phyloP scores from a whole-genome alignment of 2,329 filamentous ascomycete species.

The Neophaeococcomyces aloes region DNA sequence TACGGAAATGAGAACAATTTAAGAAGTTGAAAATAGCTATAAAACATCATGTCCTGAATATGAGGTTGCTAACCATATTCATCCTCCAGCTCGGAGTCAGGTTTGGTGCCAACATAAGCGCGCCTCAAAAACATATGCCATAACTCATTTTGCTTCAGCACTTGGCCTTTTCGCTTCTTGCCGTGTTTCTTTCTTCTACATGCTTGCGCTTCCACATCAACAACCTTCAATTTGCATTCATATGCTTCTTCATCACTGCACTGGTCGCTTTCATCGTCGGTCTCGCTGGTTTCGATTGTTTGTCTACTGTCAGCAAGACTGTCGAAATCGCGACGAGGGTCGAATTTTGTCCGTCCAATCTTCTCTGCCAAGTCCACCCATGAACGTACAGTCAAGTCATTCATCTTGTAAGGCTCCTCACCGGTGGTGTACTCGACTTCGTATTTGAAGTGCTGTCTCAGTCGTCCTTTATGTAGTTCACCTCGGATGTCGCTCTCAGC shows the following conservation, averaged over 20 bases:
- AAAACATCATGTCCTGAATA: too few species aligned
- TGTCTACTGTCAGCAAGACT: background rate
- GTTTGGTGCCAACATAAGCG: conserved; percentile 21
- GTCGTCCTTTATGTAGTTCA: conserved; percentile 25
- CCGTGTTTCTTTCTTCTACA: conserved; percentile 29
- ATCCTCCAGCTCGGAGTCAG: conserved; percentile 21
- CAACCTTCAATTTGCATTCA: too few species aligned
- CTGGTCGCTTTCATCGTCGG: background rate
- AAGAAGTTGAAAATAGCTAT: too few species aligned
- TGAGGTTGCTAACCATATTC: conserved; percentile 13
- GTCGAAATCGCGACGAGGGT: background rate
- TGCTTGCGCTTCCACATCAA: too few species aligned
- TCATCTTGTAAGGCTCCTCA: conserved; percentile 62
- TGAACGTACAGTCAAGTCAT: conserved; percentile 75
- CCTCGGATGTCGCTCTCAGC: conserved; percentile 24
- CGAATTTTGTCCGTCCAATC: conserved; percentile 49
- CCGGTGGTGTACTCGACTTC: conserved; percentile 79
- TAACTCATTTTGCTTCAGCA: conserved; percentile 13
- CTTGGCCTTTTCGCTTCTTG: conserved; percentile 13
- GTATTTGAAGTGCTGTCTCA: conserved; percentile 54
- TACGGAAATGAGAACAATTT: too few species aligned
- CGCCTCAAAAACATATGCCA: conserved; percentile 21
- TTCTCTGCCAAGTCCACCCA: conserved; percentile 68
- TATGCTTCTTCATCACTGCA: conserved; percentile 20
- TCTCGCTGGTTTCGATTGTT: background rate